Evolutionary conservation across 495 filamentous ascomycete species (phyloP), one percentile per base, ranked within the genome.

Genomic region (Trichodelitschia bisporula): DNA sequence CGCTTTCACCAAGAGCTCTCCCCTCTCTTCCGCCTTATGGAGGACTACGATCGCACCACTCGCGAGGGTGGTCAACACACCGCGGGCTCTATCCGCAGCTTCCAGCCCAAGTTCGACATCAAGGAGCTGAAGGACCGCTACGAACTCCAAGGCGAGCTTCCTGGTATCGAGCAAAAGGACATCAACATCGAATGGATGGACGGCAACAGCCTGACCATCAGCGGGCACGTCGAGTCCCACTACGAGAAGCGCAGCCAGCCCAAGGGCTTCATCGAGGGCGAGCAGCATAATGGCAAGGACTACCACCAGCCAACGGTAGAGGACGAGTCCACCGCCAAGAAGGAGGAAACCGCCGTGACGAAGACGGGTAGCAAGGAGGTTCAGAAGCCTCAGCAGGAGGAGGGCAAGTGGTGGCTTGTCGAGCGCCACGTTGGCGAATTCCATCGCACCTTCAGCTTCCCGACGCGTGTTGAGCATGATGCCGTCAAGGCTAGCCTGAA

Each of bases 171-270:
- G 29, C 73, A 77, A 44, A 64, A 72, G 34, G 59, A 89, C 41
- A 51, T 92, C 37, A 54, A 65, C 31, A 75, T 92, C 42, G 78
- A 90, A 49, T 91, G 91, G 59, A 66, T 64, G 29, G 83, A 91
- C 45, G 51, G 59, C 3, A 60, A 75, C 30, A 91, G 76, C 10
- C 54, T 95, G 3, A 58, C 67, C 29, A 62, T 92, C 46, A 60
- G 60, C 31, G 84, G 83, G 26, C 65, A 52, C 28, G 58, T 62
- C 16, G 71, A 78, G 43, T 62, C 35, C 14, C 31, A 37, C 26
- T 34, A 34, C 13, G 48, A 50, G 32, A 24, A 26, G 19, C 4
- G 19, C 15, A n/a, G n/a, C 6, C 21, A 6, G 21, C 21, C 21
- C 6, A 6, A n/a, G 21, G 21, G 21, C 6, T 24, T 24, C 21